phyloP scores from a whole-genome alignment of 2,329 filamentous ascomycete species.

The Gliomastix tumulicola region DNA sequence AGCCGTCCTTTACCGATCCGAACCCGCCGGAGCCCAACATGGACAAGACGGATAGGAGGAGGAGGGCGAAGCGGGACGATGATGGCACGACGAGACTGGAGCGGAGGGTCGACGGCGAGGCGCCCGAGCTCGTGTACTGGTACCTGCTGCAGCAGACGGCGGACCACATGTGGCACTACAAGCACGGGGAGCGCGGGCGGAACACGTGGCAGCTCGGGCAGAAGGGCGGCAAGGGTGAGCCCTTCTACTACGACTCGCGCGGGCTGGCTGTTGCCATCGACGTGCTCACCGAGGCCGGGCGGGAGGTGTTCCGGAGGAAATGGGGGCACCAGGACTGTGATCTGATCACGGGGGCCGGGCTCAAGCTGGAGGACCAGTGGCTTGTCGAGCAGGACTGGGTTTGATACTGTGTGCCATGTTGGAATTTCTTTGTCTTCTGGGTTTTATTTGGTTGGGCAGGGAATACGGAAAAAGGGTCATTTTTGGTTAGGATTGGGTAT shows the following conservation, averaged over 20 bases:
- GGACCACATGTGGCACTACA: conserved; percentile 31
- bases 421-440: too few species aligned
- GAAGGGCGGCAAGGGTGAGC: conserved; percentile 42
- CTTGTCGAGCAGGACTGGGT: conserved; percentile 32
- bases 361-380: conserved; percentile 37
- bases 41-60: too few species aligned
- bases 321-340: conserved; percentile 39
- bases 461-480: too few species aligned
- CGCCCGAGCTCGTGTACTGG: conserved; percentile 8
- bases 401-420: too few species aligned
- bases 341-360: conserved; percentile 22
- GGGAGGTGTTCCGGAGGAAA: conserved; percentile 31
- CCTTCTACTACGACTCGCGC: conserved; percentile 40
- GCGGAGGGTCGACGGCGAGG: too few species aligned
- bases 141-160: conserved; percentile 12
- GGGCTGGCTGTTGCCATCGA: conserved; percentile 36
- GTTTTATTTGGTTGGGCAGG: too few species aligned
- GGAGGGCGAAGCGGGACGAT: too few species aligned
- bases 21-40: conserved; percentile 22
- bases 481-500: too few species aligned
- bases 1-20: conserved; percentile 26
- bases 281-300: conserved; percentile 36
- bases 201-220: conserved; percentile 48
- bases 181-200: conserved; percentile 30
- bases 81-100: neutral